Evolutionary conservation across 768 basidiomycete species (phyloP), one percentile per base, ranked within the genome.

Genomic region (Tephrocybe sp.): DNA sequence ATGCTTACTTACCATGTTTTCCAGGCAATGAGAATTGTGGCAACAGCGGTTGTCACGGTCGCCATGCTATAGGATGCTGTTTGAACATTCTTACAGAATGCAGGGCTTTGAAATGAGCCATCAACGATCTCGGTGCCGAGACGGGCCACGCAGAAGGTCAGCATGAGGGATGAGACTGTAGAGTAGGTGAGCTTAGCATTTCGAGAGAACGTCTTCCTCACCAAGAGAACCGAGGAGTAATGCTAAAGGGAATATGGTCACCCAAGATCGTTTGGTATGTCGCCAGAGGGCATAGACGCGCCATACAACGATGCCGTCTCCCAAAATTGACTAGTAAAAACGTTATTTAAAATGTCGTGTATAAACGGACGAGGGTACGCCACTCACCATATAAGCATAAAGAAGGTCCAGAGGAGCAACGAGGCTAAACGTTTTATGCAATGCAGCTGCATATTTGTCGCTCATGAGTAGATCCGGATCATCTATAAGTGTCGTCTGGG

Each of bases 251-350:
- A 53, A 25, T 0, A 48, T 7, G 11, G 31, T 16, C 5, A 53
- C 26, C 52, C 52, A 53, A 1, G 13, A 16, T 16, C 22, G 21
- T 30, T 22, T 28, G 3, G 24, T 31, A 0, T 22, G 27, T 9
- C 46, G 19, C 52, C 52, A 53, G n/a, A 53, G 52, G 2, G 15
- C 46, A 27, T 47, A 44, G n/a, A 53, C 52, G 18, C 52, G 52
- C 52, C 52, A 53, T 16, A 53, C 27, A 11, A 53, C 37, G 34
- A 53, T 53, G 4, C 40, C 52, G 13, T 53, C 52, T 27, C 52
- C 52, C 1, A 53, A 13, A 13, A 47, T 53, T 3, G 52, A 47
- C 52, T 48, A 37, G 5, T 3, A 26, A 38, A 39, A 34, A 21
- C 16, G 18, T 19, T 8, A 43, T 44, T 15, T 21, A 9, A 25